Conservation (phyloP, 2,329 filamentous ascomycete genomes). For the Neonectria hederae region DNA sequence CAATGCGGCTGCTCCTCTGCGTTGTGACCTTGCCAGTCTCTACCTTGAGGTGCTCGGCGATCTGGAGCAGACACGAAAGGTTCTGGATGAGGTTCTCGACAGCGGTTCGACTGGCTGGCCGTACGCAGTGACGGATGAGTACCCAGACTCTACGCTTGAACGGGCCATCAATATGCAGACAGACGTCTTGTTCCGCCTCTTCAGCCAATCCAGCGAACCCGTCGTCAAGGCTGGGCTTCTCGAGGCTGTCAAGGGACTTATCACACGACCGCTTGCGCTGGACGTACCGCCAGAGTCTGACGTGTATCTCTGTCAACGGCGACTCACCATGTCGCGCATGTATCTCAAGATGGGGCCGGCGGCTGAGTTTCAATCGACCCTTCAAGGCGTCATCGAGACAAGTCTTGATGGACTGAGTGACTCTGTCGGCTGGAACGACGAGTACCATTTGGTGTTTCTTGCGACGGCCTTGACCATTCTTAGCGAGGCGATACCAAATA, state of each 20-base stretch:
- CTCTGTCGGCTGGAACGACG: constrained; percentile 40
- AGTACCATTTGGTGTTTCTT: constrained; percentile 27
- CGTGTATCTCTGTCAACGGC: constrained; percentile 18
- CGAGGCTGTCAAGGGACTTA: constrained; percentile 23
- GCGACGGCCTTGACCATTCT: constrained; percentile 31
- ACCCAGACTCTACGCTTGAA: constrained; percentile 24
- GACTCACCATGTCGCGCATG: constrained; percentile 37
- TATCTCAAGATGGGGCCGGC: constrained; percentile 36
- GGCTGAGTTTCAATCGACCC: constrained; percentile 32
- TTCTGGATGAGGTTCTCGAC: constrained; percentile 38
- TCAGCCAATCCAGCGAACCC: constrained; percentile 33
- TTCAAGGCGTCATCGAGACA: constrained; percentile 32
- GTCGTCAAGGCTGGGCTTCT: constrained; percentile 32
- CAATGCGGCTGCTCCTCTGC: constrained; percentile 36
- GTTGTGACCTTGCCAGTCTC: constrained; percentile 27
- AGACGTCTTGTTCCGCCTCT: constrained; percentile 34
- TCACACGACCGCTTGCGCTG: constrained; percentile 30
- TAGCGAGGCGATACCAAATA: constrained; percentile 18
- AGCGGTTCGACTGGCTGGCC: constrained; percentile 31
- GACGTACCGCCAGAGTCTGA: constrained; percentile 32
- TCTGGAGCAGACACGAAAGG: constrained; percentile 18
- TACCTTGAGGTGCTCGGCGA: constrained; percentile 33
- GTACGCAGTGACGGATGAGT: constrained; percentile 35
- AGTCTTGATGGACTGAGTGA: constrained; percentile 35
- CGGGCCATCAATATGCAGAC: constrained; percentile 28